Base-by-base conservation (phyloP, 1,284 basidiomycete genomes). In the Naganishia sp. region DNA sequence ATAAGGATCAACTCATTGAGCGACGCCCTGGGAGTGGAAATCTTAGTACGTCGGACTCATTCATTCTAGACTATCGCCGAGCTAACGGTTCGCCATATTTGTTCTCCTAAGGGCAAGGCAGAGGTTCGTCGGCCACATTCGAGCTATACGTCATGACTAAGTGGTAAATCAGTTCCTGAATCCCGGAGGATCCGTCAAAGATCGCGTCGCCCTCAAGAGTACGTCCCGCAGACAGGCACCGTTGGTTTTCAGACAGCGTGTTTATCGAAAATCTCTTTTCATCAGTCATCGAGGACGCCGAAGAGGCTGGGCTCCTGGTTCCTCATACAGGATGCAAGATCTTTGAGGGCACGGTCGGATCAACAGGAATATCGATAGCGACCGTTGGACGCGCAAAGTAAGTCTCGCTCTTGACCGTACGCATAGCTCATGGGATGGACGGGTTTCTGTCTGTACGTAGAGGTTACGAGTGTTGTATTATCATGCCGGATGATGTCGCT, bases 311-410 rank as follows among this genome's bases (percentile, higher is more conserved):
- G 0, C 81, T 93, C 6, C 81, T 99, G 1, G 84, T 88, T 70
- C 96, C 95, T 0, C 79, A 94, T 71, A 94, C 92, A 0, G 90
- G 90, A 2, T 96, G 91, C 0, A 88, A 93, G 17, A 93, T 99
- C 54, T 99, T 98, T 68, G 96, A 99, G 78, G 96, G 96, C 0
- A 99, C 95, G 0, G 92, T 96, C 1, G 95, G 96, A 0, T 95
- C 92, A 2, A 99, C 96, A 0, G 96, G 95, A 0, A 99, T 99
- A 63, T 96, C 93, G 0, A 88, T 99, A 54, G 94, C 96, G 0
- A 96, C 90, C 2, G 89, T 96, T 51, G 90, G 93, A 5, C 85
- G 86, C 68, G 94, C 95, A 10, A 88, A 90, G 91, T 90, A 72
- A 57, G 84, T 75, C 41, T 23, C 3, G 13, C 41, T 28, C 10